phyloP scores from a whole-genome alignment of 1,284 basidiomycete species.

The Pseudomicrostroma phylloplanum region DNA sequence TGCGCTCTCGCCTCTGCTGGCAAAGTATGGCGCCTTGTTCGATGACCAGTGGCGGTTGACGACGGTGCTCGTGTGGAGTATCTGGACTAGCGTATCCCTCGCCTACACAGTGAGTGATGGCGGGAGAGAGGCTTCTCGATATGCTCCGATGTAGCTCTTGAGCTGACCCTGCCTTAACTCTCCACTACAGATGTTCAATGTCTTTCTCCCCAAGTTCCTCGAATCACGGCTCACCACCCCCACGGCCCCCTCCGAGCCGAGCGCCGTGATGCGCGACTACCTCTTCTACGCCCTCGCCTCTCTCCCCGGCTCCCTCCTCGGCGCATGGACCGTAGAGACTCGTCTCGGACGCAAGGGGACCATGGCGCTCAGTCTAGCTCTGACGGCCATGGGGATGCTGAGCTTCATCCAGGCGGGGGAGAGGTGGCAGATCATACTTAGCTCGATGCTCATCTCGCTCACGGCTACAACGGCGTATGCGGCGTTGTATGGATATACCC shows the following conservation, averaged over 20 bases:
- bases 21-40: slow-evolving; percentile 64
- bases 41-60: slow-evolving; percentile 73
- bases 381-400: slow-evolving; percentile 29
- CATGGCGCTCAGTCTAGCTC: slow-evolving; percentile 52
- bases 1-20: no score
- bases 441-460: slow-evolving; percentile 22
- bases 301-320: slow-evolving; percentile 59
- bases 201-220: slow-evolving; percentile 83
- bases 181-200: slow-evolving; percentile 73
- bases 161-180: no score
- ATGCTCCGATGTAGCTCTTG: no score
- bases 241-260: not conserved
- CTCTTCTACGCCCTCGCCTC: slow-evolving; percentile 39
- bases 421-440: slow-evolving; percentile 20
- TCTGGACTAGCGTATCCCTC: slow-evolving; percentile 51
- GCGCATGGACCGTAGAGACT: slow-evolving; percentile 80
- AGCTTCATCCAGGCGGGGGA: slow-evolving; percentile 25
- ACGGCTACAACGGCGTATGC: slow-evolving; percentile 43
- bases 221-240: slow-evolving; percentile 56
- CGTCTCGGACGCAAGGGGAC: slow-evolving; percentile 66
- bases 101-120: slow-evolving; percentile 60
- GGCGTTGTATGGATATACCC: slow-evolving; percentile 45
- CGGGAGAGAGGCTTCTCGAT: no score
- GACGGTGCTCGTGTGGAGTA: slow-evolving; percentile 60
- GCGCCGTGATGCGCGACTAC: slow-evolving; percentile 25